Conservation (phyloP, 2,329 filamentous ascomycete species). For the Colletotrichum sp. region DNA sequence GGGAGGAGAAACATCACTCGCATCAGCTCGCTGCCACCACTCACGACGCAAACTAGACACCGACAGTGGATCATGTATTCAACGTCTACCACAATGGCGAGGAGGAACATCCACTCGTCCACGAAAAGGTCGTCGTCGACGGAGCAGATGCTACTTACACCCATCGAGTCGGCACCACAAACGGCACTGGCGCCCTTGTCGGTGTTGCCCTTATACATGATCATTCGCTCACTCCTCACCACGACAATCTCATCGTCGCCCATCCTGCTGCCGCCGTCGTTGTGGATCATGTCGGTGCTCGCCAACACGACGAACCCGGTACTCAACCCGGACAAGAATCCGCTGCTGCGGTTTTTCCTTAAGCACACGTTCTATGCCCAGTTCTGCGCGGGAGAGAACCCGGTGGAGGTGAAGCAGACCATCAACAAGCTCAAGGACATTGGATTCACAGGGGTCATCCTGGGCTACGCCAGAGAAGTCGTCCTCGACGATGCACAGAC, state of each 20-base stretch:
- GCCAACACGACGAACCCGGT: conserved; percentile 71
- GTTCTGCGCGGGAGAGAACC: conserved; percentile 85
- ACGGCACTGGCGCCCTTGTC: conserved; percentile 54
- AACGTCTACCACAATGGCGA: conserved; percentile 18
- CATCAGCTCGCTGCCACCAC: neutral
- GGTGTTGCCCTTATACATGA: conserved; percentile 68
- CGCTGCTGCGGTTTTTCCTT: conserved; percentile 70
- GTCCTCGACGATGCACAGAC: conserved; percentile 66
- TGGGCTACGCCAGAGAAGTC: conserved; percentile 85
- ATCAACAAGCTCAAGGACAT: conserved; percentile 71
- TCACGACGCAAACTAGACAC: neutral
- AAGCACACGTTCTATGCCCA: conserved; percentile 89
- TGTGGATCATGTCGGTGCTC: conserved; percentile 70
- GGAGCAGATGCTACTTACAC: conserved; percentile 17
- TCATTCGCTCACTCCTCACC: conserved; percentile 73
- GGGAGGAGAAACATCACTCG: neutral
- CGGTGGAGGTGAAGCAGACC: conserved; percentile 69
- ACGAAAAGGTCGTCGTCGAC: conserved; percentile 24
- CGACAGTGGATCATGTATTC: neutral
- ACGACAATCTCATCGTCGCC: conserved; percentile 74
- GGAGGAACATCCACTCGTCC: conserved; percentile 30
- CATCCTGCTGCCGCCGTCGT: conserved; percentile 71
- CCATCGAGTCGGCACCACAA: neutral
- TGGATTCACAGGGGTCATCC: conserved; percentile 83
- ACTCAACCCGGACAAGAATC: conserved; percentile 78